Conservation (phyloP, 176 grass and related monocot genomes). For the Pontederia crassipes region DNA sequence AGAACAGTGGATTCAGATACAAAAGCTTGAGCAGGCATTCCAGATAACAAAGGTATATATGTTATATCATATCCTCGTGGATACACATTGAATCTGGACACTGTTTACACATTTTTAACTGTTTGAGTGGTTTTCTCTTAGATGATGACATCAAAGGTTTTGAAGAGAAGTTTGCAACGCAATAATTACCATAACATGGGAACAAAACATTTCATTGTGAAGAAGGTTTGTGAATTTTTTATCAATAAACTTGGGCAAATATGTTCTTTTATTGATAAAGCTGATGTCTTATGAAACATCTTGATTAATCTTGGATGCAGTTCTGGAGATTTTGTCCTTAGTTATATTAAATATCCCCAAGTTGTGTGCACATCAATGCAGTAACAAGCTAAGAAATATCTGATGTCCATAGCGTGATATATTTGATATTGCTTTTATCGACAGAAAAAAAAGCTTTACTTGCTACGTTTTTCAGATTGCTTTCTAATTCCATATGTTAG, state of each 20-base stretch:
- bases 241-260: no score
- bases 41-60: slow-evolving; percentile 66
- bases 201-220: neutral
- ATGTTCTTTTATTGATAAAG: neutral
- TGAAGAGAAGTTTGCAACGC: slow-evolving; percentile 24
- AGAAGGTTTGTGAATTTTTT: slow-evolving; percentile 21
- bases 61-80: slow-evolving; percentile 11
- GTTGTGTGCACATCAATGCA: no score
- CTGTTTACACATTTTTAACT: slow-evolving; percentile 9
- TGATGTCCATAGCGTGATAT: no score
- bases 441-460: no score
- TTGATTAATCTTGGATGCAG: neutral
- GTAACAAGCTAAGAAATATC: no score
- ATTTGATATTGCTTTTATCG: no score
- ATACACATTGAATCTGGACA: neutral
- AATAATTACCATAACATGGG: neutral
- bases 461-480: no score
- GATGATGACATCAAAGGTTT: slow-evolving; percentile 74
- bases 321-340: no score
- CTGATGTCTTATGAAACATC: neutral
- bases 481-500: no score
- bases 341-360: no score
- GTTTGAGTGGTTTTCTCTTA: slow-evolving; percentile 27
- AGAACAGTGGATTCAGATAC: slow-evolving; percentile 96
- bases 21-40: slow-evolving; percentile 86